Base-by-base conservation (phyloP, 352 stramenopile species). In the Phytopythium kandeliae region DNA sequence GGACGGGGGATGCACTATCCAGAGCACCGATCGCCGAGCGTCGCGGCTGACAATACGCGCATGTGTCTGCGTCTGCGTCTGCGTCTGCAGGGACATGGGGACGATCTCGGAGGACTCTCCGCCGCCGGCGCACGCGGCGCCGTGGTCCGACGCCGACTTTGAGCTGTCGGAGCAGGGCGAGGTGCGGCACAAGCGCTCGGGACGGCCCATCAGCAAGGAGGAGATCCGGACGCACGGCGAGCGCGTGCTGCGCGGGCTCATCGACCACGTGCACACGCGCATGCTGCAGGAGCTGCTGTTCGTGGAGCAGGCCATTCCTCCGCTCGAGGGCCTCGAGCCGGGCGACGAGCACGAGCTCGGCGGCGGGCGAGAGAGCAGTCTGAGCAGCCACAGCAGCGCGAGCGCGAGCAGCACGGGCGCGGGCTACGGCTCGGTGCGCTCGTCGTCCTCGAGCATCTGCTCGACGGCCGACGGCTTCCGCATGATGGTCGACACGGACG, bases 241-340 rank as follows among this genome's bases (percentile, higher is more conserved):
- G 54, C 76, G 75, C 2, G 66, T 93, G n/a, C 63, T 93, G 10
- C 53, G 64, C 0, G 69, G 71, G 0, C 69, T 93, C 3, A 93
- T 93, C 50, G 65, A 71, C 35, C 64, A 89, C 57, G 79, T 93
- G 3, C 83, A 93, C 62, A 73, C 62, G 48, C 65, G 78, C 33
- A 93, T 93, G 83, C 51, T 89, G 54, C 74, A 83, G 51, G 83
- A 93, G 45, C 66, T 87, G n/a, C 48, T 81, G 56, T 93, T 90
- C 45, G 53, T 88, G 4, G 75, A 90, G 51, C 83, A 93, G 52
- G 79, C 74, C 4, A 93, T 93, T 47, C 83, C 83, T 2, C 62
- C 77, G 22, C 61, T 91, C 21, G 80, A 91, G 42, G 82, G 78
- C 46, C 70, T 75, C 6, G 65, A 67, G n/a, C 57, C 52, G 13